Base-by-base conservation (phyloP, 2,329 filamentous ascomycete species). In the Aspergillus pseudoviridinutans region DNA sequence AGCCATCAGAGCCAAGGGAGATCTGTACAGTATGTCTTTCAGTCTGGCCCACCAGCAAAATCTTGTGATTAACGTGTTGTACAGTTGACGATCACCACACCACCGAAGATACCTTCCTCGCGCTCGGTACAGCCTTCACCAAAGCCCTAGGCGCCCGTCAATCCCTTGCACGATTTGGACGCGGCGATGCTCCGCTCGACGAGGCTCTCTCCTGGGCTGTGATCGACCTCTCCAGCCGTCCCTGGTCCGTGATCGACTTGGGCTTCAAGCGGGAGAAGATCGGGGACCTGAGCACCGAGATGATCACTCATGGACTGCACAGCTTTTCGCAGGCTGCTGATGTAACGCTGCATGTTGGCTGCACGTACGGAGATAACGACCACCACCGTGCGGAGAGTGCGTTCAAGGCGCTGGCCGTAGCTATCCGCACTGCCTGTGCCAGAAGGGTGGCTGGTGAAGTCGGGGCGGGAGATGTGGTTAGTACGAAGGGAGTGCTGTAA, bases 41-140 rank as follows among this genome's bases (percentile, higher is more conserved):
- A 50, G 9, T 41, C 17, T 27, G 28, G 17, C 9, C 42, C 10
- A 25, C 7, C 32, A 27, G 12, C 27, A 24, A 14, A 9, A 17
- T 38, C 14, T 17, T 6, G 46, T 29, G n/a, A 2, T 35, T 51
- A 41, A 54, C 9, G 4, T 29, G 17, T 12, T 7, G 10, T 29
- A 38, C 29, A 93, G 92, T 99, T 74, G 94, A 99, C 79, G 94
- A 97, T 82, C 94, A 99, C 79, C 94, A 99, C 84, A 97, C 93
- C 8, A 89, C 92, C 62, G 94, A 99, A 81, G 94, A 99, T 74
- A 89, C 91, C 58, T 97, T 91, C 78, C 88, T 99, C 64, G 91
- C 93, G 14, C 86, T 99, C 24, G 94, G 94, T 51, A 81, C 83
- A 65, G 91, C 92, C 57, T 97, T 97, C 78, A 89, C 89, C 69